phyloP scores from a whole-genome alignment of 768 basidiomycete genomes.

The Mrakia gelida region DNA sequence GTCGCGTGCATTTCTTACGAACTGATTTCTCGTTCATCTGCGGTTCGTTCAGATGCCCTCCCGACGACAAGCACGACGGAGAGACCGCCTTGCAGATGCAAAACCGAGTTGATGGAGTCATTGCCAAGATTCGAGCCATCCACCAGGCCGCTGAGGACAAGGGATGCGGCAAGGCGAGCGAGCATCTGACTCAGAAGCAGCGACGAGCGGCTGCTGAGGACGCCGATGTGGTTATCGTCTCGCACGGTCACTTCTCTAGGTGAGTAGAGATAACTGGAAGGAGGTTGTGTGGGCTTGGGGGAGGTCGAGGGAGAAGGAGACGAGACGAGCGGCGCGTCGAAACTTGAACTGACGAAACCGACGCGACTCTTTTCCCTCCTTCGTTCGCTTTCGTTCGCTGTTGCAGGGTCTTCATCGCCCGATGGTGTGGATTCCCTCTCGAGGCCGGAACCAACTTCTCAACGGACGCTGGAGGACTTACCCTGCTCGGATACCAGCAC shows the following conservation, averaged over 20 bases:
- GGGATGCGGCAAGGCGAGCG: constrained; percentile 9
- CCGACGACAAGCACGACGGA: constrained; percentile 26
- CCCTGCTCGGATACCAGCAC: constrained; percentile 28
- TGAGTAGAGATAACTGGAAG: constrained; percentile 5
- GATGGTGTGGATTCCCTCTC: constrained; percentile 32
- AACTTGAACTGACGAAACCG: background rate
- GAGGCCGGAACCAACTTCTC: constrained; percentile 32
- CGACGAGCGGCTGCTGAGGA: constrained; percentile 25
- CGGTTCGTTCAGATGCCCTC: constrained; percentile 20
- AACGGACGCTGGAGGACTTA: constrained; percentile 29
- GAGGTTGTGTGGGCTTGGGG: too few relatives aligned
- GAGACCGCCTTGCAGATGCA: constrained; percentile 31
- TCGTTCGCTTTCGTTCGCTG: background rate
- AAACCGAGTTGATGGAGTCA: constrained; percentile 29
- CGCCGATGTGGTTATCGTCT: constrained; percentile 26
- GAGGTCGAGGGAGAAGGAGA: too few relatives aligned
- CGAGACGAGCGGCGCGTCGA: background rate
- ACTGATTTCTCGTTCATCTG: background rate
- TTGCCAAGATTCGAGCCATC: constrained; percentile 30
- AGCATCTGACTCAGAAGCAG: constrained; percentile 22
- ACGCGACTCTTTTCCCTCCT: background rate
- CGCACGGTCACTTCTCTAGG: constrained; percentile 28
- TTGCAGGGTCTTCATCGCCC: constrained; percentile 11
- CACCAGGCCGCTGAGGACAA: constrained; percentile 26
- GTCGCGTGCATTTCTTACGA: background rate